Base-by-base conservation (phyloP, 2,329 filamentous ascomycete species). In the Curvularia sp. region DNA sequence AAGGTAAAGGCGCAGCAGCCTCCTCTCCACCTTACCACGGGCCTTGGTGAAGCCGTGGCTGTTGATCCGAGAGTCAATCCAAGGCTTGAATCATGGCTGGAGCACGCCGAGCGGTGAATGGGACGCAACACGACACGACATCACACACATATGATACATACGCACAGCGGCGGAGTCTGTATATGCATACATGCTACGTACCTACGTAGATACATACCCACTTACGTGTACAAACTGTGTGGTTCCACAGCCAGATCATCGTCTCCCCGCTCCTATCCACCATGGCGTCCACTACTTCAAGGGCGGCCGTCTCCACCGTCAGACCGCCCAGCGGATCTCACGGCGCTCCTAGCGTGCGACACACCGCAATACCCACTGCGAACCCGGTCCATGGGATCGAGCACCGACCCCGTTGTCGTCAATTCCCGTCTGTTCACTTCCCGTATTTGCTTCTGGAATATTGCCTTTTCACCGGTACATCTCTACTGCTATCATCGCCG, bases 211-310 rank as follows among this genome's bases (percentile, higher is more conserved):
- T n/a, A n/a, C n/a, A n/a, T n/a, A n/a, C n/a, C n/a, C n/a, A n/a
- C n/a, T n/a, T n/a, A n/a, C n/a, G n/a, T n/a, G n/a, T 27, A 27
- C 25, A 27, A 7, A 27, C 25, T 27, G 42, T 51, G 60, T 64
- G 55, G 65, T 65, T 34, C 55, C 58, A 60, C 66, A 56, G 43
- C 48, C 43, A n/a, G n/a, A n/a, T n/a, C n/a, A n/a, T 23, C 49
- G 42, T 47, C 59, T 59, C 61, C 57, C 63, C 60, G 65, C 65
- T 61, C 34, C 55, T 61, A 61, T 59, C 63, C 60, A 60, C 59
- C 57, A 57, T 55, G 57, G 59, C 60, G 57, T 60, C 67, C 63
- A 62, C 61, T 58, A 68, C 70, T 73, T 73, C 70, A 71, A 71
- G 62, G 60, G 48, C 55, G 47, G 49, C 32, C 55, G 58, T 55